phyloP scores from a whole-genome alignment of 208 protist species.

The Acanthamoeba lenticulata region DNA sequence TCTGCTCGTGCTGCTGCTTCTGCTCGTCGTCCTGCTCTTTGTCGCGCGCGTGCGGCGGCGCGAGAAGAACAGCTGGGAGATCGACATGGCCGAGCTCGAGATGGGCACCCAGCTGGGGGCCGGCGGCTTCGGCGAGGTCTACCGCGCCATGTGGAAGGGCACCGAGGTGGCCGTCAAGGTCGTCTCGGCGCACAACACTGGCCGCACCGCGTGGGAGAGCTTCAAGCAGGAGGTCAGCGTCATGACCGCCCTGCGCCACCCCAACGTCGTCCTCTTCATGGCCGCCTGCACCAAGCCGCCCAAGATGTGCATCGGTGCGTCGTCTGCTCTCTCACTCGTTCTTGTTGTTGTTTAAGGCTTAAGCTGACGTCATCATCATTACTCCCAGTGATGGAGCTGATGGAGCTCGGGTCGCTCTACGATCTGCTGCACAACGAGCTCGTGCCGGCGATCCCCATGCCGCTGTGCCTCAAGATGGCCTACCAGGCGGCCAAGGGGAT shows the following conservation, averaged over 20 bases:
- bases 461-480: neutral
- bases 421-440: slow-evolving; percentile 71
- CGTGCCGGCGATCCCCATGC: neutral
- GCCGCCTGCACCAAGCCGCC: neutral
- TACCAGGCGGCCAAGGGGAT: slow-evolving; percentile 2
- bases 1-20: neutral
- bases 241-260: slow-evolving; percentile 3
- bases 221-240: slow-evolving; percentile 30
- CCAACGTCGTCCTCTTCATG: slow-evolving; percentile 58
- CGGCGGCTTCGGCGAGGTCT: slow-evolving; percentile 46
- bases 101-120: neutral
- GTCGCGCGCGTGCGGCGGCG: neutral
- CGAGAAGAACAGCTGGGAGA: neutral
- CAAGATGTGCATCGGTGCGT: neutral
- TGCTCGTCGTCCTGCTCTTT: neutral
- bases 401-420: slow-evolving; percentile 74
- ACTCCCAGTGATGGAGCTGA: slow-evolving; percentile 83
- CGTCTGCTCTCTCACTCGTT: too few relatives aligned
- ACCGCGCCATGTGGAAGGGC: slow-evolving; percentile 26
- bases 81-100: neutral
- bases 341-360: too few relatives aligned
- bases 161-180: slow-evolving; percentile 36
- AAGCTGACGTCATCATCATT: too few relatives aligned
- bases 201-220: neutral
- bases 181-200: neutral